Evolutionary conservation across 1,284 basidiomycete genomes (phyloP), one percentile per base, ranked within the genome.

Genomic region (Coniferiporia weirii): DNA sequence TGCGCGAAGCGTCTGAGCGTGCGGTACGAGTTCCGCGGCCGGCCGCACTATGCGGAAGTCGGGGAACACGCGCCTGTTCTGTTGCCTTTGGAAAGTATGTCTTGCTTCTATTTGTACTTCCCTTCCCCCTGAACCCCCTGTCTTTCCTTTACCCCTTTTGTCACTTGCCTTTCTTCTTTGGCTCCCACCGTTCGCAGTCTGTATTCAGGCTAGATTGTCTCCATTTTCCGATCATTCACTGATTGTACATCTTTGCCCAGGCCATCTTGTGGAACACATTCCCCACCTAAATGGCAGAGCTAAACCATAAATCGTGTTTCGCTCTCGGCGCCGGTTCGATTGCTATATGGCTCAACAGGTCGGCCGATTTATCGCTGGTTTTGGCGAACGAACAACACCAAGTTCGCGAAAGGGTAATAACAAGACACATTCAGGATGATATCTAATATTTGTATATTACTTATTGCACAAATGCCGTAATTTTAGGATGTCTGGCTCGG

Each of bases 1-100:
- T 73, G 75, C 60, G 64, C 66, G 57, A 78, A 76, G 68, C 71
- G 71, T 43, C 64, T 84, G 8, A 63, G 70, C 5, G 69, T 84
- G 4, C 64, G 73, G 35, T 84, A 84, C 66, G 61, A 72, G 13
- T 84, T 83, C 72, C 71, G 74, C 45, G 76, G 74, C 4, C 65
- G 67, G 55, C 35, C 75, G 63, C 82, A 84, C 65, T 70, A 78
- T 64, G 75, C 74, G 12, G 69, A 69, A 6, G 71, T 79, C 20
- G 75, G 69, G 46, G 81, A 83, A 66, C 64, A 66, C 38, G 69
- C 67, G 1, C 67, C 72, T 0, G 64, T 83, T n/a, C 71, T 78
- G n/a, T 66, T 77, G 20, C 82, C 81, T 4, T 67, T 82, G 59
- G 65, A 74, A 64, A 71, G 67, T 67, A 60, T 12, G 60, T 54